Evolutionary conservation across 2,329 filamentous ascomycete genomes (phyloP).

Genomic region (Colletotrichum sp.): DNA sequence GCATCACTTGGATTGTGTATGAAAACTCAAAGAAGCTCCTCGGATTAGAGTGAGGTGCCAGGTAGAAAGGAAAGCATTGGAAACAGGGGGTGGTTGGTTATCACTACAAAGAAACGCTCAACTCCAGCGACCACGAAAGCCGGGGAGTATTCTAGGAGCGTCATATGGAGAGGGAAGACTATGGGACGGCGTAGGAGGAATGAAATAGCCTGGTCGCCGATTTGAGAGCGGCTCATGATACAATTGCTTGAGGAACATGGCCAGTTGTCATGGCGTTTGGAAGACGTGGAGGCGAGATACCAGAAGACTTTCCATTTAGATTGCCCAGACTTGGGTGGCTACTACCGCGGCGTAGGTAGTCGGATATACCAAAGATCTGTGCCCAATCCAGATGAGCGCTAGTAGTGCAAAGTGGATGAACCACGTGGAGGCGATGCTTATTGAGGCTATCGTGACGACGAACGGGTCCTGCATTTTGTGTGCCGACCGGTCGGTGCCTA

Average conservation of each 20-base stretch:
- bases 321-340: background rate
- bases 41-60: constrained; percentile 46
- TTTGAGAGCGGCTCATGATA: background rate
- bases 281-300: constrained; percentile 17
- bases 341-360: background rate
- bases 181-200: background rate
- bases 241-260: constrained; percentile 10
- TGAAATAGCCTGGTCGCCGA: background rate
- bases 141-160: background rate
- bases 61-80: background rate
- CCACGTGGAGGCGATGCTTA: background rate
- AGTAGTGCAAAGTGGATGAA: background rate
- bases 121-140: background rate
- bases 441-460: background rate
- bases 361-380: background rate
- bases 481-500: background rate
- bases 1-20: constrained; percentile 93
- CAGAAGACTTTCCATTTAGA: constrained; percentile 14
- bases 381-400: constrained; percentile 1
- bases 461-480: background rate
- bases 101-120: background rate
- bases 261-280: constrained; percentile 6
- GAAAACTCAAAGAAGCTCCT: constrained; percentile 85
- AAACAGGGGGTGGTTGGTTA: background rate
- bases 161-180: background rate